A percentile compares a stretch with the other conserved stretches of the same genome.
phyloP scores from a whole-genome alignment of 192 early-diverging fungal species.

The Entomortierella beljakovae region DNA sequence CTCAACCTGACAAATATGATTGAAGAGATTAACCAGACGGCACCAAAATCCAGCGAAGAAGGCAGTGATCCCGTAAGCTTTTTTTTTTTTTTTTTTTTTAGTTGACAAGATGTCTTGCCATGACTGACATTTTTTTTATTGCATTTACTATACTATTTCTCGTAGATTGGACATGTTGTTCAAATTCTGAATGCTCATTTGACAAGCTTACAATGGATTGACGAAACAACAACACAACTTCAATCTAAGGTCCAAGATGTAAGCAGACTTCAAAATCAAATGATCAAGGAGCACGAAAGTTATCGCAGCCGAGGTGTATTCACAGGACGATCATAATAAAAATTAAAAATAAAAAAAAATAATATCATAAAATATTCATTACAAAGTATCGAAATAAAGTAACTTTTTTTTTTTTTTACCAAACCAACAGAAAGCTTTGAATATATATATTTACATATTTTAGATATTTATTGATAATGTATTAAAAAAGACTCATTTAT shows the following conservation, averaged over 20 bases:
- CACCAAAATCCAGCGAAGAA: slow-evolving; percentile 41
- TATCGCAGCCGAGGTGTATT: slow-evolving; percentile 45
- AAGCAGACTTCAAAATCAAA: slow-evolving; percentile 50
- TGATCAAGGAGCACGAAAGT: slow-evolving; percentile 46
- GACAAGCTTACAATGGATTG: slow-evolving; percentile 94
- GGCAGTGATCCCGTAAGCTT: slow-evolving; percentile 45
- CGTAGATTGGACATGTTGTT: slow-evolving; percentile 77
- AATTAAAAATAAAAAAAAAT: not conserved
- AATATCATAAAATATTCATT: not conserved
- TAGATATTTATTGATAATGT: no score
- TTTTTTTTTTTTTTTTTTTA: not conserved
- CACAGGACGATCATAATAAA: slow-evolving; percentile 32
- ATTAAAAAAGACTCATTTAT: no score
- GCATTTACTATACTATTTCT: not conserved
- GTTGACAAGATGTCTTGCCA: not conserved
- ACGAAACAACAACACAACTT: slow-evolving; percentile 69
- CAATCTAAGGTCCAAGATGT: slow-evolving; percentile 68
- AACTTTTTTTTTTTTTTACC: not conserved
- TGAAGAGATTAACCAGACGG: slow-evolving; percentile 84
- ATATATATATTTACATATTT: no score
- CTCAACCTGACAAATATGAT: slow-evolving; percentile 83
- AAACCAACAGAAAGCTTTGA: no score
- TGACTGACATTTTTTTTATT: slow-evolving; percentile 10
- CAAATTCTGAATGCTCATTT: slow-evolving; percentile 93
- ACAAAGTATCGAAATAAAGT: not conserved